phyloP scores from a whole-genome alignment of 2,329 filamentous ascomycete species.

The Orbilia brochopaga region DNA sequence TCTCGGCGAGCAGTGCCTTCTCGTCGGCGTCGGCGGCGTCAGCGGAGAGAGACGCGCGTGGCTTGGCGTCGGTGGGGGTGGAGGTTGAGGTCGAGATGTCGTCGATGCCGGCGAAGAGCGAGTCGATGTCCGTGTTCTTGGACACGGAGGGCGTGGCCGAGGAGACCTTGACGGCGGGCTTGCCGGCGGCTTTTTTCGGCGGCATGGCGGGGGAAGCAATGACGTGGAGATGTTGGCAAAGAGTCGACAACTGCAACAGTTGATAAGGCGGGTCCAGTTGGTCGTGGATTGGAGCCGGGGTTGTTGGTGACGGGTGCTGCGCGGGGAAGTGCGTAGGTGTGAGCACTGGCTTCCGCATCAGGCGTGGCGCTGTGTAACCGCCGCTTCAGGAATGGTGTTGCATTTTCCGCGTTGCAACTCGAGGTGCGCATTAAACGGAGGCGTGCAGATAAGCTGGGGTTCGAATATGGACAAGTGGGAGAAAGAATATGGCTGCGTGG shows the following conservation, averaged over 20 bases:
- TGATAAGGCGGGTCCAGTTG: not conserved
- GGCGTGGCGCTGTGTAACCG: constrained; percentile 24
- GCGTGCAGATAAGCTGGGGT: too few species aligned
- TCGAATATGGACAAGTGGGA: too few species aligned
- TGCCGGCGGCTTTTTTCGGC: constrained; percentile 60
- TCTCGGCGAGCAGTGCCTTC: constrained; percentile 83
- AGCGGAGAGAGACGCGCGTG: constrained; percentile 59
- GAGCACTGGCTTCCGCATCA: not conserved
- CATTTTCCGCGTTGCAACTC: constrained; percentile 32
- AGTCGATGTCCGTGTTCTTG: constrained; percentile 69
- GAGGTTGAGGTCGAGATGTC: constrained; percentile 62
- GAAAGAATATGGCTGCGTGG: too few species aligned
- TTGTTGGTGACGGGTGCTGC: constrained; percentile 3
- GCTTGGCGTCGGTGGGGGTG: constrained; percentile 62
- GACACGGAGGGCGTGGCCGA: constrained; percentile 57
- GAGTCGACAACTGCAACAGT: not conserved
- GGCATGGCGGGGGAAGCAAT: constrained; percentile 62
- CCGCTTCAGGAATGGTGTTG: constrained; percentile 19
- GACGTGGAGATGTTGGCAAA: constrained; percentile 32
- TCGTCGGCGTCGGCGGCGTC: constrained; percentile 60
- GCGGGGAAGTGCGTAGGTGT: not conserved
- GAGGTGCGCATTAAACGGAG: too few species aligned
- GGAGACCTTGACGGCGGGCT: constrained; percentile 60
- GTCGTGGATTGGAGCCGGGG: not conserved
- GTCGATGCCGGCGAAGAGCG: constrained; percentile 70